Evolutionary conservation across 1,284 basidiomycete species (phyloP), one percentile per base, ranked within the genome.

Genomic region (Ceratobasidium papillatum): DNA sequence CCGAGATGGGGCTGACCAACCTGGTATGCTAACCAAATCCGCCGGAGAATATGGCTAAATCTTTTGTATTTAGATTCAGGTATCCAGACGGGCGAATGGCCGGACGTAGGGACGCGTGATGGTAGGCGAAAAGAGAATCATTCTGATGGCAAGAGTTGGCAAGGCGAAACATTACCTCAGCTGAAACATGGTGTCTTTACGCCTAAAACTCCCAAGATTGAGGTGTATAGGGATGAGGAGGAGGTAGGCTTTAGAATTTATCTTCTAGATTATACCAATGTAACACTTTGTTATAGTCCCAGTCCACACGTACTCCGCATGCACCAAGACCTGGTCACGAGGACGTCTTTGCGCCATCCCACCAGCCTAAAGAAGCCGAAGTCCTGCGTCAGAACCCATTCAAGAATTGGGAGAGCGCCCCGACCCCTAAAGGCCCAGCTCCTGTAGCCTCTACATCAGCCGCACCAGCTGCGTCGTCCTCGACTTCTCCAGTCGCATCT

Each of bases 381-480:
- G 76, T 82, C 1, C 84, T 90, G 27, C 87, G 87, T 59, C 81
- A 84, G 22, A 85, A 88, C 76, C 90, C 89, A 9, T 84, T 89
- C 77, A 87, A 87, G 78, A 86, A 88, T 78, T 84, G 85, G 76
- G 76, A 79, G n/a, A 78, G 80, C 75, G 80, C 74, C 74, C 78
- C 80, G 51, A 78, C 79, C 78, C 77, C 66, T 12, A 71, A 71
- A n/a, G 80, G 77, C 3, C 47, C 76, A 12, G 66, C 76, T 79
- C 79, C 71, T 76, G 77, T 17, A 62, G 74, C 25, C 30, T 82
- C 73, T 58, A 75, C 54, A 7, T 78, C 80, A 8, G 78, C 77
- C 0, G 77, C 78, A 4, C 51, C 75, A 4, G 80, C 80, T 0
- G 78, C 80, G 1, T 51, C 78, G 76, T 0, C 76, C 77, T 61